These are phyloP conservation scores for Raffaelea ambrosiae DNA, from an alignment of 2,329 filamentous ascomycete species.

Conservation along the genomic window DNA sequence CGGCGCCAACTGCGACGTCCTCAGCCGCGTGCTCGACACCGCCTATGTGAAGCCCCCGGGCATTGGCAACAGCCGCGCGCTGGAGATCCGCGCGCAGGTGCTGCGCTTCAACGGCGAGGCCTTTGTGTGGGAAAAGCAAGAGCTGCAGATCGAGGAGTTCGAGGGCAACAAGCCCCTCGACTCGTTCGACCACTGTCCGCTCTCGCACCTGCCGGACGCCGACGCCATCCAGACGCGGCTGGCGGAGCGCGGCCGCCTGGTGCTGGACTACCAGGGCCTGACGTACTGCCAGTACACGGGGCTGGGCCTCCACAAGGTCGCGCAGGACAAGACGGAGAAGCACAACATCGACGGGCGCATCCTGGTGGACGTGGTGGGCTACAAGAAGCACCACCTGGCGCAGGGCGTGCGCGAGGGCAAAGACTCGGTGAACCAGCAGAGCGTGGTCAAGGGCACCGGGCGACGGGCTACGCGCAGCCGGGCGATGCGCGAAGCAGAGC, in stretches of 20 bases:
- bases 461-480: too few relatives aligned
- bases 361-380: constrained; percentile 31
- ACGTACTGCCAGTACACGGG: constrained; percentile 32
- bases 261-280: constrained; percentile 32
- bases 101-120: constrained; percentile 29
- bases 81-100: constrained; percentile 23
- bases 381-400: constrained; percentile 30
- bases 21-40: constrained; percentile 29
- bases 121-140: constrained; percentile 30
- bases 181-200: constrained; percentile 29
- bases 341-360: constrained; percentile 32
- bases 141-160: constrained; percentile 23
- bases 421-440: constrained; percentile 19
- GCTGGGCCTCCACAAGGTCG: constrained; percentile 22
- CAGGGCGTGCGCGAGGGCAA: constrained; percentile 26
- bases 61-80: background rate
- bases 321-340: constrained; percentile 14
- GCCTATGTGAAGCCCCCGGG: constrained; percentile 16
- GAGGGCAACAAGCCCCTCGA: constrained; percentile 30
- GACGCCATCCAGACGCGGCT: constrained; percentile 21
- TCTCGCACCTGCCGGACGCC: constrained; percentile 22
- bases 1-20: constrained; percentile 29
- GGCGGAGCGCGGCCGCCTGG: constrained; percentile 26
- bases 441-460: constrained; percentile 9
- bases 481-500: too few relatives aligned